Percentiles rank a stretch among this genome's conserved stretches.
Evolutionary conservation across 805 yeast species (phyloP).

Genomic region (Blastobotrys parvus): DNA sequence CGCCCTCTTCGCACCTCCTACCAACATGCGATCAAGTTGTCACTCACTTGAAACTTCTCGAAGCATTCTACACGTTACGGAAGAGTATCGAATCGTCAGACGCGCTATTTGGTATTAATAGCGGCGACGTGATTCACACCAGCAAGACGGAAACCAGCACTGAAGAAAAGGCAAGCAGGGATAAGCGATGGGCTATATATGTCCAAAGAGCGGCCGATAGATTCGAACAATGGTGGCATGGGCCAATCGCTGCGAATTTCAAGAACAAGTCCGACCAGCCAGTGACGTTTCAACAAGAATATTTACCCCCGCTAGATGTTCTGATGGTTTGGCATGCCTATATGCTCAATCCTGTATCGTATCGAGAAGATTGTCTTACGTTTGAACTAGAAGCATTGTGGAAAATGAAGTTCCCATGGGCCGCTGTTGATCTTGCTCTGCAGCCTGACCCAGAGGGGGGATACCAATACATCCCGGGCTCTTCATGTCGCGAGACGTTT

Average conservation of each 20-base stretch:
- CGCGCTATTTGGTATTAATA: conserved; percentile 10
- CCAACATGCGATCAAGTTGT: conserved; percentile 7
- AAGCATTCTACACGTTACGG: conserved; percentile 7
- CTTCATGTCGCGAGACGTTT: background rate
- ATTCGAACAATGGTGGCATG: conserved; percentile 13
- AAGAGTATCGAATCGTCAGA: conserved; percentile 5
- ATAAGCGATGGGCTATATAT: conserved; percentile 12
- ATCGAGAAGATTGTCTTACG: conserved; percentile 14
- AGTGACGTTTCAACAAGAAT: no score
- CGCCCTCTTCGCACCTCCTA: no score
- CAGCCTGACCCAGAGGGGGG: conserved; percentile 1
- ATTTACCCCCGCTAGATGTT: conserved; percentile 20
- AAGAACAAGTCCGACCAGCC: no score
- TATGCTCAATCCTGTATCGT: conserved; percentile 17
- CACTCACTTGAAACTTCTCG: conserved; percentile 11
- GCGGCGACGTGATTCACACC: background rate
- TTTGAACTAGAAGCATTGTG: conserved; percentile 1
- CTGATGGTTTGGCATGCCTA: conserved; percentile 21
- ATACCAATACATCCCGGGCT: background rate
- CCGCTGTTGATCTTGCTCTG: conserved; percentile 1
- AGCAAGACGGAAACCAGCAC: background rate
- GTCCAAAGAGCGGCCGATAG: conserved; percentile 11
- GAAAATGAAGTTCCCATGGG: conserved; percentile 9
- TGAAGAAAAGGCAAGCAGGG: background rate
- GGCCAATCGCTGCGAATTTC: no score